Evolutionary conservation across 306 rosid genomes (phyloP), one percentile per base, ranked within the genome.

Genomic region (Corylus heterophylla): DNA sequence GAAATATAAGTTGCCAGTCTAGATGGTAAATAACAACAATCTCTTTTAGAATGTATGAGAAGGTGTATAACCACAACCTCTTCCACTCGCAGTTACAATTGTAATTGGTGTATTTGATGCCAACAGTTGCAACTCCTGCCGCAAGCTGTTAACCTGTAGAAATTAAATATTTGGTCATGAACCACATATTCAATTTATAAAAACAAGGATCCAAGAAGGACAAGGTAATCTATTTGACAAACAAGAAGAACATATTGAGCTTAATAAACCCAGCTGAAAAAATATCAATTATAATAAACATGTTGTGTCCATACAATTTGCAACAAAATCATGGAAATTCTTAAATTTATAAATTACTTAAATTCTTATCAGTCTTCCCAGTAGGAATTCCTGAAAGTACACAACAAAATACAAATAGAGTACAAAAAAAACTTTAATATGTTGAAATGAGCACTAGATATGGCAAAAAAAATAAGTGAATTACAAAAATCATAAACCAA

Each of bases 81-180:
- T 17, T 81, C 89, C 92, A 76, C 87, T 83, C 0, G 89, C 58
- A 71, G 89, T 89, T 64, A 93, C 91, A 82, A 96, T 91, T 45
- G 90, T 88, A 79, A 90, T 81, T 1, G 93, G 74, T 76, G 88
- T 76, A 76, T 81, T 89, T 77, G 89, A 82, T 55, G 88, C 83
- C 73, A 91, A 78, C 58, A 81, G 56, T 70, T 88, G 87, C 73
- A 96, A 81, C 84, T 91, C 93, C 77, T 89, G 79, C 75, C 90
- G 89, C 67, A 96, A 87, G 86, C 74, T 90, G 87, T 87, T 75
- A 81, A 96, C 97, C 99, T 96, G 93, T 45, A 84, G 29, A 67
- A 69, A 74, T 73, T 52, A 25, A 76, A 55, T 45, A 76, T 54
- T 54, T 75, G 63, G 69, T 82, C 59, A 72, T 8, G 42, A 59